Base-by-base conservation (phyloP, 495 filamentous ascomycete genomes). In the Aspergillus baeticus region DNA sequence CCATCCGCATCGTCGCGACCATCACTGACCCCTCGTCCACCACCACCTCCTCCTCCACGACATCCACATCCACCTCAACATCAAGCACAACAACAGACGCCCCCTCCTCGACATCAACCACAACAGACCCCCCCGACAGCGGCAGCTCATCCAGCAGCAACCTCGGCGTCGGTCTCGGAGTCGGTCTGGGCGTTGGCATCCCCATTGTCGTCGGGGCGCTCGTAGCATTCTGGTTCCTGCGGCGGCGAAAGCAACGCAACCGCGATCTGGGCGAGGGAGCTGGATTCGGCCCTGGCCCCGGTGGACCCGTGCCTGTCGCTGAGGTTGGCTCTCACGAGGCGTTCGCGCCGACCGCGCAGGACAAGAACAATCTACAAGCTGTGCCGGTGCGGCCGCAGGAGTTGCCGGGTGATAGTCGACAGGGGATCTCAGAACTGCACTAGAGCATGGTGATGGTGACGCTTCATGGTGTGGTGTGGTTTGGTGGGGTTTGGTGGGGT, bases 121-220 rank as follows among this genome's bases (percentile, higher is more conserved):
- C n/a, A 15, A 18, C 26, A 10, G 35, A 6, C 33, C 11, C 34
- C 48, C 31, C 11, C 48, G 14, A 29, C 17, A 26, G 18, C 48
- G 21, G 33, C 0, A 51, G 48, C 48, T 3, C 26, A 13, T 23
- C 34, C 0, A 51, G 48, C 48, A 8, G 39, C 22, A 46, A 29
- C 11, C 20, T 46, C 18, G 15, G 15, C 20, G 43, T 46, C 13
- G 43, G 43, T 1, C 48, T 51, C 10, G 34, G 48, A 3, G 29
- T 51, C 17, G 48, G 48, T 14, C 35, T 51, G 5, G 48, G 48
- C 14, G 48, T 51, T 3, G 48, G 48, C 2, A 47, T 47, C 8
- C 26, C 45, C 26, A 2, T 48, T n/a, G 15, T 15, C 15, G 5
- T 48, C 17, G 45, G 10, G 15, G 45, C 45, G 10, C 33, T 48